A percentile compares a stretch with the other conserved stretches of the same genome.
Evolutionary conservation across 2,329 filamentous ascomycete genomes (phyloP).

Genomic region (Pseudogymnoascus sp.): DNA sequence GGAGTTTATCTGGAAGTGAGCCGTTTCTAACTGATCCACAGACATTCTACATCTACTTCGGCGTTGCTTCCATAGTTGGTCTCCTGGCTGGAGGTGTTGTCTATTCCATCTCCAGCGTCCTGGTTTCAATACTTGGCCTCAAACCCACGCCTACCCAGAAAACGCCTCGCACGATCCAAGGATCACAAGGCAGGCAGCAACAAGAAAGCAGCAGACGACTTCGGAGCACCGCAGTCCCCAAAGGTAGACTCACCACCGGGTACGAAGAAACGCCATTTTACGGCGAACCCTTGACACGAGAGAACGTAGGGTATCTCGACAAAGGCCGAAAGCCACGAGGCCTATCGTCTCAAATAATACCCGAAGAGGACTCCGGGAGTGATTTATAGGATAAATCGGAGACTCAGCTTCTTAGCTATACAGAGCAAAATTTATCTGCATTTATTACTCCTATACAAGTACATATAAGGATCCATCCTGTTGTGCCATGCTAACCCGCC

Average conservation of each 20-base stretch:
- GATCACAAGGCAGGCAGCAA: neutral
- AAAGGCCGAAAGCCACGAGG: neutral
- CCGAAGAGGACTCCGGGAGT: neutral
- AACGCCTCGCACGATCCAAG: neutral
- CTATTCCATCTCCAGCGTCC: conserved; percentile 48
- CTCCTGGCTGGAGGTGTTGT: conserved; percentile 55
- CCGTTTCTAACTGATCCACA: conserved; percentile 22
- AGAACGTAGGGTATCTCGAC: neutral
- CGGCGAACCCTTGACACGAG: neutral
- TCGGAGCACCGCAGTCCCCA: neutral
- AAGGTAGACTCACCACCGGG: neutral
- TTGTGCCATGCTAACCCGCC: neutral
- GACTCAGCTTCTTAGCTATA: neutral
- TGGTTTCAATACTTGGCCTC: conserved; percentile 45
- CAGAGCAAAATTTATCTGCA: conserved; percentile 3
- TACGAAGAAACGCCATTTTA: neutral
- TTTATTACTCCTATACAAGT: conserved; percentile 8
- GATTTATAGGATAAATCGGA: neutral
- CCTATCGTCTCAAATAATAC: neutral
- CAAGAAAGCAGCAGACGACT: neutral
- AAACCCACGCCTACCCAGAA: neutral
- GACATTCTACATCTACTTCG: conserved; percentile 47
- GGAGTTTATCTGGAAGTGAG: conserved; percentile 9
- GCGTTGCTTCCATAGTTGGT: conserved; percentile 63
- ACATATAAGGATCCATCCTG: conserved; percentile 1